Conservation (phyloP, 2,329 filamentous ascomycete species). For the Hortaea werneckii region DNA sequence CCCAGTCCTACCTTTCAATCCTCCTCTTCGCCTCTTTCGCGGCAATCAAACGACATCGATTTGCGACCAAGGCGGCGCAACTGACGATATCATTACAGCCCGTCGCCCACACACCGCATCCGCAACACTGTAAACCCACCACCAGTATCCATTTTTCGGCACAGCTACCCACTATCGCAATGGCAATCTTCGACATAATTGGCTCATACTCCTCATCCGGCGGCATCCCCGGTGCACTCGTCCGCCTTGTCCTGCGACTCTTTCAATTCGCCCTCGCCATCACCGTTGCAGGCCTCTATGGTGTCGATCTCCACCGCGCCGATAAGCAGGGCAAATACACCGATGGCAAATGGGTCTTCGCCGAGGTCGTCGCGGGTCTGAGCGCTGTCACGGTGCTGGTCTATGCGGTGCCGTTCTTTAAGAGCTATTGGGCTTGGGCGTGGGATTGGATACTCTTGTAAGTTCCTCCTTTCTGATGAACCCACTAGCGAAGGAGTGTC, state of each 20-base stretch:
- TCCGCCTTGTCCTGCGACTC: conserved; percentile 57
- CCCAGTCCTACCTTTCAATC: too few species aligned
- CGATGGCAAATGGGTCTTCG: conserved; percentile 70
- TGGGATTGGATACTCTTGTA: conserved; percentile 62
- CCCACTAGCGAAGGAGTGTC: conserved; percentile 49
- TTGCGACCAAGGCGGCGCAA: neutral
- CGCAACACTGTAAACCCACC: neutral
- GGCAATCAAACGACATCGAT: too few species aligned
- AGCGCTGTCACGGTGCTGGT: conserved; percentile 50
- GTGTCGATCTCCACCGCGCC: conserved; percentile 52
- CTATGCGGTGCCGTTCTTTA: conserved; percentile 55
- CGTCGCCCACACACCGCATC: conserved; percentile 4
- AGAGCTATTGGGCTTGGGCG: conserved; percentile 43
- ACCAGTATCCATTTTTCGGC: neutral
- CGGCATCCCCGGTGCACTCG: conserved; percentile 23
- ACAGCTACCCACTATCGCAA: neutral
- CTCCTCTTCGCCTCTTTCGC: too few species aligned
- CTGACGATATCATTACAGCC: neutral
- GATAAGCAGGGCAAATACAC: conserved; percentile 39
- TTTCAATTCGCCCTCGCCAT: conserved; percentile 67
- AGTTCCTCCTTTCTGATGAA: conserved; percentile 14
- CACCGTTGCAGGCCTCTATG: conserved; percentile 70
- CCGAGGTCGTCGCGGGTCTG: conserved; percentile 57
- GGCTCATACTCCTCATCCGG: conserved; percentile 16
- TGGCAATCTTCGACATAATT: conserved; percentile 19